Percentiles rank a stretch among this genome's conserved stretches.
phyloP scores from a whole-genome alignment of 305 asterid species.

The Vinca major region DNA sequence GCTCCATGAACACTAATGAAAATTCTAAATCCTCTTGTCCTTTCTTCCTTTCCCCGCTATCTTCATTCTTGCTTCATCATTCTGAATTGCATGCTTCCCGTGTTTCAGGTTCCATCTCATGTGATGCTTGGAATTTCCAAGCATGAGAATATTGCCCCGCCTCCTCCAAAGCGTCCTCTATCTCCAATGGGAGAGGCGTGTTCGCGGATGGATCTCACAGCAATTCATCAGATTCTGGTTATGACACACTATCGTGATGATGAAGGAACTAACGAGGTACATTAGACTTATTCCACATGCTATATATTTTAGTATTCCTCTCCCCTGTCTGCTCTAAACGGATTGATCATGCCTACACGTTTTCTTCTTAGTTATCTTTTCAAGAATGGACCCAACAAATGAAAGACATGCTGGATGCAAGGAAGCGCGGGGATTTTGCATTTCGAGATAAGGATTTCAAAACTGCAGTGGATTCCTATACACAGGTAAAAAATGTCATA shows the following conservation, averaged over 20 bases:
- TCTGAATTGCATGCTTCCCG: constrained; percentile 11
- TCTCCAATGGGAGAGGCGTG: constrained; percentile 61
- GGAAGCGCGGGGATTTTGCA: constrained; percentile 54
- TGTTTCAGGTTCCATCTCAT: constrained; percentile 45
- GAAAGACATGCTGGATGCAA: constrained; percentile 54
- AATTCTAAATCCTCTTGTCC: neutral
- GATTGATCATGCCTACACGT: neutral
- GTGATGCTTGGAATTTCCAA: constrained; percentile 57
- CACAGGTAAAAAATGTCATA: constrained; percentile 28
- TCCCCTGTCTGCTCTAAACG: neutral
- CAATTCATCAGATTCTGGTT: constrained; percentile 54
- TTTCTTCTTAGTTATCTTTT: constrained; percentile 22
- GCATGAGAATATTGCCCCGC: constrained; percentile 37
- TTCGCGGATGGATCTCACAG: constrained; percentile 50
- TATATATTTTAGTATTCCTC: neutral
- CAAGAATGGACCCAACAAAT: constrained; percentile 70
- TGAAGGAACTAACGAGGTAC: constrained; percentile 54
- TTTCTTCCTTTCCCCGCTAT: neutral
- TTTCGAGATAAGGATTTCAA: constrained; percentile 24
- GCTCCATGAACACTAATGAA: neutral
- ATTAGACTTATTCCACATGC: neutral
- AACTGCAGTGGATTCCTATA: constrained; percentile 38
- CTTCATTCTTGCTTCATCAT: neutral
- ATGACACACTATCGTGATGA: constrained; percentile 48
- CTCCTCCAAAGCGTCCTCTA: constrained; percentile 45